Evolutionary conservation across 2,329 filamentous ascomycete species (phyloP), one percentile per base, ranked within the genome.

Genomic region (Trichoderma hamatum): DNA sequence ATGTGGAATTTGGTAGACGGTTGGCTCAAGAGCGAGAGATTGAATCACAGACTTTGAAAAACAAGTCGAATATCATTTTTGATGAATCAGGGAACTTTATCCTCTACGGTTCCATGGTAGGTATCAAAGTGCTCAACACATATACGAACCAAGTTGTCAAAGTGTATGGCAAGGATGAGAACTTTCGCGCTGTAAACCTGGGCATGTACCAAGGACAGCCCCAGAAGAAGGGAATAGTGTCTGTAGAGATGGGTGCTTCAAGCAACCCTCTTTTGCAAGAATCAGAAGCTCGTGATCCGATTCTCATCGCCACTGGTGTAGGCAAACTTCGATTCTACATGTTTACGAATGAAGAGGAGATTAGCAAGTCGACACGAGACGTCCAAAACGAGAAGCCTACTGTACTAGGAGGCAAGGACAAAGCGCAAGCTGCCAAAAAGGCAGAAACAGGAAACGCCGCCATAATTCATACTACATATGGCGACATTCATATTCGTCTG

Each of bases 61-160:
- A 89, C 74, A 92, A 92, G 73, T 86, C 91, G 72, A 98, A 97
- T 76, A 89, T 98, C 71, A 89, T 94, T 43, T 99, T 98, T 77
- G 96, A 99, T 78, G 96, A 99, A 81, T 97, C 94, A 1, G 92
- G 94, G 5, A 90, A 99, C 78, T 99, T 99, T 79, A 89, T 99
- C 72, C 83, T 97, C 43, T 99, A 97, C 76, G 96, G 96, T 39
- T 97, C 94, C 13, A 90, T 99, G 73, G 83, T 95, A 52, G 96
- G 96, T 26, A 88, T 95, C 76, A 99, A 99, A 81, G 94, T 98
- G 28, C 87, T 99, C 79, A 99, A 99, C 81, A 97, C 93, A 0
- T 90, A 94, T 76, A 97, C 96, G 19, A 98, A 99, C 80, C 89
- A 93, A 70, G 90, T 97, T 1, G 91, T 97, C 71, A 94, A 94